Evolutionary conservation across 768 basidiomycete species (phyloP), one percentile per base, ranked within the genome.

Genomic region (Phylloporus arenicola): DNA sequence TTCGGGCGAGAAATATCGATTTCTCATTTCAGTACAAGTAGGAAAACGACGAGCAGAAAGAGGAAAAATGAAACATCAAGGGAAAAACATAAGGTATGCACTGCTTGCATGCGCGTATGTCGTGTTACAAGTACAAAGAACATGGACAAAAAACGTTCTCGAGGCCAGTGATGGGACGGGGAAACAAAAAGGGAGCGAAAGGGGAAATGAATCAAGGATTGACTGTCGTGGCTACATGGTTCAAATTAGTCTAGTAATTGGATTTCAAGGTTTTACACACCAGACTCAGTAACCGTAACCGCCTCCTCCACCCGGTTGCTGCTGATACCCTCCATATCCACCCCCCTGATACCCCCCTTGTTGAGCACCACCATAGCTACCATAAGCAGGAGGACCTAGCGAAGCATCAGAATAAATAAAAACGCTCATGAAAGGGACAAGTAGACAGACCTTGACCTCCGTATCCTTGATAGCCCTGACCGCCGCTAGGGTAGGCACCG

Each of bases 401-500:
- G 0, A 22, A n/a, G 19, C 5, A 6, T 64, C 24, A 45, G 24
- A 17, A 42, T 43, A 5, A 19, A 43, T 17, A 17, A 37, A 22
- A 16, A 12, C 2, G 11, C 3, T n/a, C 24, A 24, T 0, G n/a
- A 1, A 10, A 14, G 6, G 25, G 6, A 44, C 12, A 38, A 44
- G 20, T n/a, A 11, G 22, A 46, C 35, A 17, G 17, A 51, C 60
- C 38, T 45, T 57, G 61, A 30, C 22, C 20, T 19, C 37, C 37
- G 27, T 29, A 24, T 17, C 35, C 35, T 20, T 37, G 52, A 45
- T 60, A 62, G 39, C 53, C 58, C 45, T 64, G 66, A 45, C 64
- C 66, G 6, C 65, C 60, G 47, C n/a, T n/a, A n/a, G 61, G 14
- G 41, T 64, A 68, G 37, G 61, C 64, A 17, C 65, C 67, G 13